Evolutionary conservation across 768 basidiomycete genomes (phyloP), one percentile per base, ranked within the genome.

Genomic region (Leccinellum albellum): DNA sequence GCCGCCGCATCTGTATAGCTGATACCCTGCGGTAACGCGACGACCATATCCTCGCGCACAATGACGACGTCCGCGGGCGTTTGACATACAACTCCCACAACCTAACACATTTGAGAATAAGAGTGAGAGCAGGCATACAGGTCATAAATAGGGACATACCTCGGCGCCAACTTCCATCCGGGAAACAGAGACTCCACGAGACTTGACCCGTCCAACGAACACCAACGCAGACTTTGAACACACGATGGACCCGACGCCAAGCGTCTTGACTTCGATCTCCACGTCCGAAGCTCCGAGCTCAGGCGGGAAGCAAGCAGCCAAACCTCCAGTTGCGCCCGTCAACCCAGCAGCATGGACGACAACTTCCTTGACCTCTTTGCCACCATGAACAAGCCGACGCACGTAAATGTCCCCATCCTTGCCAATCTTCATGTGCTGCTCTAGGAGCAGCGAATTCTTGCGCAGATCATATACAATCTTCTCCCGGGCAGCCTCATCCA

Each of bases 401-500:
- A 72, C 71, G 10, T 60, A 61, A 15, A 74, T 50, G 2, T 67
- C 61, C 23, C 71, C 71, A 26, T 55, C 56, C 55, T 61, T 61
- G 40, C 44, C 47, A 15, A 73, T 60, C 64, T 66, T 67, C 58
- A 71, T 64, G 26, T 70, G 67, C 29, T 71, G 65, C 29, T 71
- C 67, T 17, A 70, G 61, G 13, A 69, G 61, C 8, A 70, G 55
- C 0, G 61, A 44, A 35, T 70, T 71, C 33, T 62, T 61, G 26
- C 69, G 70, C 10, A 70, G 58, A 23, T 61, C 62, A 32, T 69
- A 59, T 17, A 70, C 62, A 17, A 57, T 53, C 51, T 59, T 64
- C 64, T 64, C 70, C 46, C 65, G 66, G 3, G 59, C 62, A 5
- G 20, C 58, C 17, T 61, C 49, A 13, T 64, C 60, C 42, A 70